Base-by-base conservation (phyloP, 2,329 filamentous ascomycete genomes). In the Lasiodiplodia citricola region DNA sequence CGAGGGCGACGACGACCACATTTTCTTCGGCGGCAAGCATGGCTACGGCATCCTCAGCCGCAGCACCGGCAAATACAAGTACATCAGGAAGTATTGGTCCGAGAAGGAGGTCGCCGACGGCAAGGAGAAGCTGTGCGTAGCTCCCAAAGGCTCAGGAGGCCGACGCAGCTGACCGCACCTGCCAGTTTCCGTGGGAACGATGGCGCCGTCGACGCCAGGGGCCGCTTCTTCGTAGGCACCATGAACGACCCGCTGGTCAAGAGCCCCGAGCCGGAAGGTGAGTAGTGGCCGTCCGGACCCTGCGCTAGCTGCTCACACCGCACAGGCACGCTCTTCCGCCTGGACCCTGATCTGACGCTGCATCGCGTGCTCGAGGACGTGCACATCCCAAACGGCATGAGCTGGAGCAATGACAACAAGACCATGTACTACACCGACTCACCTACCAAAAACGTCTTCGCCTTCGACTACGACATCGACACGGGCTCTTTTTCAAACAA, bases 361-460 rank as follows among this genome's bases (percentile, higher is more conserved):
- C 84, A 88, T 73, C 85, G 86, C 47, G 83, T 92, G 71, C 84
- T 91, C 69, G 82, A 86, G 66, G 83, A 77, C 67, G 86, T 96
- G 73, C 91, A 86, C 41, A 96, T 97, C 73, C 94, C 94, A 68
- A 97, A 97, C 81, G 91, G 92, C 60, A 89, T 94, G 62, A 91
- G 91, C 72, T 97, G 92, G 92, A 94, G 92, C 52, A 84, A 85
- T 14, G 88, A 91, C 75, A 84, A 88, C 74, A 88, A 87, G 77
- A 93, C 86, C 68, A 89, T 96, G 86, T 97, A 93, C 85, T 90
- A 94, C 76, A 94, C 92, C 28, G 91, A 97, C 82, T 93, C 92
- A 50, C 89, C 90, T 4, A 88, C 87, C 38, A 85, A 86, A 70
- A 88, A 87, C 68, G 90, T 97, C 72, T 90, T 87, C 73, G 89